Evolutionary conservation across 2,329 filamentous ascomycete genomes (phyloP), one percentile per base, ranked within the genome.

Genomic region (Colletotrichum musicola): DNA sequence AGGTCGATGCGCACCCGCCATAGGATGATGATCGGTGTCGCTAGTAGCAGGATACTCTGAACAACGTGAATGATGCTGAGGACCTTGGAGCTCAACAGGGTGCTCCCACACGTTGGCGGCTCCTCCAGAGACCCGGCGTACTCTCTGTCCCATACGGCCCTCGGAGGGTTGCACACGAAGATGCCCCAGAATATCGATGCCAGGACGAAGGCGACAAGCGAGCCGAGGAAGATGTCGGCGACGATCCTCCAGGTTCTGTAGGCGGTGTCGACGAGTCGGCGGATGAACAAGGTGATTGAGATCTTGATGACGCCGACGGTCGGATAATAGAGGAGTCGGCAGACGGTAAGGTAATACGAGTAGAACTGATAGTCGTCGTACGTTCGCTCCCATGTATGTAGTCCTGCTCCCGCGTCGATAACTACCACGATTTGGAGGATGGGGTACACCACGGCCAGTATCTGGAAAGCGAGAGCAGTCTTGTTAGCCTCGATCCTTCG

Each of bases 41-140:
- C 60, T 6, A 79, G 71, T 0, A 79, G 69, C 2, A 72, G 70
- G 40, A 77, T 72, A 60, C 77, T 77, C 71, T 78, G 74, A n/a
- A 75, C 71, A 9, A 77, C 74, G 59, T 79, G 76, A n/a, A 78
- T 73, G 25, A 72, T 68, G 66, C 74, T 74, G 20, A 79, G 57
- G 4, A 74, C 59, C 46, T 68, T 71, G 4, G 71, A 69, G 9
- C 73, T 65, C 9, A 69, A 50, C 14, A 65, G 68, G 2, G 69
- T 60, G 53, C 68, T 42, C 14, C 68, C 62, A 30, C 68, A 71
- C 13, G 38, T 35, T 1, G 64, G 38, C 5, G 60, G 64, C 1
- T 20, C 20, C 6, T 38, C 30, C 5, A 70, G 38, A n/a, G 46
- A 35, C 20, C 68, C 68, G 14, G 60, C 64, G 22, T 53, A 70